Conservation (phyloP, 2,329 filamentous ascomycete genomes). For the Oidium heveae region DNA sequence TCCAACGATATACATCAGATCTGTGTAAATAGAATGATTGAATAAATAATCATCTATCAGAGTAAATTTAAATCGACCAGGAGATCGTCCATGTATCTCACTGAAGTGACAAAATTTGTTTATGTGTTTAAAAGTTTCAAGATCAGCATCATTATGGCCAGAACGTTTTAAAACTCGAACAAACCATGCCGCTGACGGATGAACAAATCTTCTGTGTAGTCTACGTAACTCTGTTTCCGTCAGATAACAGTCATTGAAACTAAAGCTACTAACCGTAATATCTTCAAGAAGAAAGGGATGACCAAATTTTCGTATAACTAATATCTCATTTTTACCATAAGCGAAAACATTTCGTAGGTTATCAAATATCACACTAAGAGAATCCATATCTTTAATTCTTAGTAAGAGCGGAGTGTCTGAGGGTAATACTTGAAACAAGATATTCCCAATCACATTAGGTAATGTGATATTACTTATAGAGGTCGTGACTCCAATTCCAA, state of each 20-base stretch:
- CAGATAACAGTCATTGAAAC: background rate
- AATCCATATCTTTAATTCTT: background rate
- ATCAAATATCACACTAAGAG: too few relatives aligned
- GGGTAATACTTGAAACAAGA: background rate
- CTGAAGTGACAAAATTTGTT: background rate
- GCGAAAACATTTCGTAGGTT: background rate
- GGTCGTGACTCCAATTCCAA: background rate
- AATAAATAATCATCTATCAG: background rate
- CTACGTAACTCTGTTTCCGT: background rate
- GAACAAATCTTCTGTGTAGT: background rate
- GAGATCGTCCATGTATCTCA: background rate
- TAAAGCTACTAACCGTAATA: too few relatives aligned
- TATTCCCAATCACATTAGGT: background rate
- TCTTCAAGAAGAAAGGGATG: background rate
- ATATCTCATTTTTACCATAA: background rate
- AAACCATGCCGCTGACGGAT: background rate
- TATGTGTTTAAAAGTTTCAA: background rate
- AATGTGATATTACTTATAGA: background rate
- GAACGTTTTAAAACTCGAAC: background rate
- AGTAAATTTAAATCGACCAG: background rate
- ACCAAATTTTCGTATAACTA: too few relatives aligned
- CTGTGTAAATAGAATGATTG: constrained; percentile 1
- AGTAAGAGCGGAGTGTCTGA: background rate
- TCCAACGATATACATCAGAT: constrained; percentile 1
- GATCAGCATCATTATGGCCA: background rate